Conservation (phyloP, 257 asterid species). For the Przewalskia tangutica region DNA sequence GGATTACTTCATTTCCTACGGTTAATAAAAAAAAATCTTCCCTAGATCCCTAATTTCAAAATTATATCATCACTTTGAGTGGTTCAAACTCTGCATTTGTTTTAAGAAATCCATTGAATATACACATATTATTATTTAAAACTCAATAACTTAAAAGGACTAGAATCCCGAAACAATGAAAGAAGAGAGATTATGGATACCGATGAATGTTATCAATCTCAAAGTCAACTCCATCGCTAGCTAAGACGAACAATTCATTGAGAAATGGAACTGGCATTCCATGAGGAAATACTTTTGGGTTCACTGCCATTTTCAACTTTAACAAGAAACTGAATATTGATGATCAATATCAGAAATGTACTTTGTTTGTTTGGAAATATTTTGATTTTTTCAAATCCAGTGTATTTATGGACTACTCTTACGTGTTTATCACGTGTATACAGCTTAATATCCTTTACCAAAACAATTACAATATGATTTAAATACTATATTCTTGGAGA, state of each 20-base stretch:
- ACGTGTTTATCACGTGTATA: not conserved
- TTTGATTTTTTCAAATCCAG: not conserved
- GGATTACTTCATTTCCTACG: too few relatives aligned
- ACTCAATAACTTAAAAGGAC: too few relatives aligned
- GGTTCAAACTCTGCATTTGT: too few relatives aligned
- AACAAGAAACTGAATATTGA: not conserved
- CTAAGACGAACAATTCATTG: not conserved
- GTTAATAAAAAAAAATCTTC: too few relatives aligned
- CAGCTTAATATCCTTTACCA: too few relatives aligned
- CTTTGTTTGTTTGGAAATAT: not conserved
- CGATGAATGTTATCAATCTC: not conserved
- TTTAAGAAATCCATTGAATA: too few relatives aligned
- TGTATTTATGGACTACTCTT: not conserved
- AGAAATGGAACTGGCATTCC: not conserved
- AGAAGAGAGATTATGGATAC: not conserved
- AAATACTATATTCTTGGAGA: too few relatives aligned
- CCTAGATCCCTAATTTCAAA: not conserved
- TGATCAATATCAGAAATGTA: not conserved
- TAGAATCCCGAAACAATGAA: too few relatives aligned
- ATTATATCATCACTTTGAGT: not conserved
- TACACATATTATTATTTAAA: too few relatives aligned
- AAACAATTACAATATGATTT: too few relatives aligned
- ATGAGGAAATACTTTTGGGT: not conserved
- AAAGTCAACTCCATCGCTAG: not conserved
- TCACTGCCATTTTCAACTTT: not conserved